Evolutionary conservation across 106 monocot species (phyloP).

Genomic region (Apostasia shenzhenica): DNA sequence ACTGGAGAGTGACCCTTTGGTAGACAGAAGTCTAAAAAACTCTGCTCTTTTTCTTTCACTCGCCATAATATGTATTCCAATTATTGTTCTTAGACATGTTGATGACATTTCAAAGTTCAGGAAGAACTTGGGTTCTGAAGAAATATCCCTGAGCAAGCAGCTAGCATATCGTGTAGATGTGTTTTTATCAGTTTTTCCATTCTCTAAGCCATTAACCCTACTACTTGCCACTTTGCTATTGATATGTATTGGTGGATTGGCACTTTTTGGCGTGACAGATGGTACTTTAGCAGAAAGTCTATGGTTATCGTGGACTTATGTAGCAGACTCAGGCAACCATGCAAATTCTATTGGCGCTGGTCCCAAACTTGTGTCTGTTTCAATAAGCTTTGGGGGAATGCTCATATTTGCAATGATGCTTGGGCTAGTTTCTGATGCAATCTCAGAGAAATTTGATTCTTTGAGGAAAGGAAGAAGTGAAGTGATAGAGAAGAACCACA

Average conservation of each 20-base stretch:
- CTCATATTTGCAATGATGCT: constrained; percentile 87
- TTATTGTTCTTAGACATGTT: constrained; percentile 48
- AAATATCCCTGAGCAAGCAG: constrained; percentile 57
- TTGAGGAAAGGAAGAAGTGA: constrained; percentile 75
- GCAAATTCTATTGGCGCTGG: constrained; percentile 53
- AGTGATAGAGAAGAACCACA: constrained; percentile 66
- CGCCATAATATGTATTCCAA: constrained; percentile 34
- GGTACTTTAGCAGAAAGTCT: constrained; percentile 51
- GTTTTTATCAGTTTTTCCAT: constrained; percentile 57
- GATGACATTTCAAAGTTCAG: constrained; percentile 38
- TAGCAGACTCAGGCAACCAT: constrained; percentile 74
- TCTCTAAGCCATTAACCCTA: constrained; percentile 54
- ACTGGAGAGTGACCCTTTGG: constrained; percentile 5
- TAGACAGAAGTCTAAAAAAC: constrained; percentile 28
- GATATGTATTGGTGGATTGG: constrained; percentile 63
- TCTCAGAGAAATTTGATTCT: constrained; percentile 76
- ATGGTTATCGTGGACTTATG: constrained; percentile 69
- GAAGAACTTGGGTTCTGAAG: constrained; percentile 44
- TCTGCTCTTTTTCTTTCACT: constrained; percentile 45
- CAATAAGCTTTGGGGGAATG: constrained; percentile 72
- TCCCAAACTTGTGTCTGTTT: constrained; percentile 62
- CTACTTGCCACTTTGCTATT: constrained; percentile 59
- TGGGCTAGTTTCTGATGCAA: constrained; percentile 68
- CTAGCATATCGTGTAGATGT: constrained; percentile 59
- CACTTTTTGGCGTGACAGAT: constrained; percentile 67